Evolutionary conservation across 805 yeast genomes (phyloP), one percentile per base, ranked within the genome.

Genomic region (Cyberlindnera bimundalis): DNA sequence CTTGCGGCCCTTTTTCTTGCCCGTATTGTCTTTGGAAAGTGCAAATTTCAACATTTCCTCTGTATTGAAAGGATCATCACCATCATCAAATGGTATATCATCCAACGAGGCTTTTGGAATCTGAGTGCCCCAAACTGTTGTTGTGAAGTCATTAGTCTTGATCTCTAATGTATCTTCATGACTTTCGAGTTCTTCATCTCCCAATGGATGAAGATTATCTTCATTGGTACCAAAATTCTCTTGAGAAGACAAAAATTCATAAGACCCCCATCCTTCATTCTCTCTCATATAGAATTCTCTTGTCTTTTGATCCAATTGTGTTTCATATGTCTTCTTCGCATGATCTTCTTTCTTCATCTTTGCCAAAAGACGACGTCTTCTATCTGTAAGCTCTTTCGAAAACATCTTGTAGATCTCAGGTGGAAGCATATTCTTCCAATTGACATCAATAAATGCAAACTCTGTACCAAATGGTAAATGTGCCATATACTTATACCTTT

Each of bases 391-490:
- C 45, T 81, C 88, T 24, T 66, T 68, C 35, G 72, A 68, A 58
- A 79, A 84, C 20, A 59, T 55, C 3, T 64, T 62, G 43, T 64
- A 66, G 2, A 74, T 64, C 23, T 73, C 75, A 9, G 64, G 60
- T 3, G 76, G 72, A 7, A 74, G 53, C 25, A 56, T 39, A 18
- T 53, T 70, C 65, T 69, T 39, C 98, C 98, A 91, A 57, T 87
- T 82, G 37, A 96, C 74, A 53, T 93, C 98, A 40, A 93, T 58
- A 47, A 86, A 79, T 10, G 89, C 95, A 31, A 91, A 61, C 38
- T 83, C 84, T 0, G 96, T 83, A 2, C 97, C 97, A 21, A 77
- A 59, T 0, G 99, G 97, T 17, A 89, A 62, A 60, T 91, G 91
- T 1, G 84, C 73, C 42, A 93, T 63, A 59, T 84, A 88, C 60